Evolutionary conservation across 306 rosid genomes (phyloP).

Genomic region (Sphenostylis stenocarpa): DNA sequence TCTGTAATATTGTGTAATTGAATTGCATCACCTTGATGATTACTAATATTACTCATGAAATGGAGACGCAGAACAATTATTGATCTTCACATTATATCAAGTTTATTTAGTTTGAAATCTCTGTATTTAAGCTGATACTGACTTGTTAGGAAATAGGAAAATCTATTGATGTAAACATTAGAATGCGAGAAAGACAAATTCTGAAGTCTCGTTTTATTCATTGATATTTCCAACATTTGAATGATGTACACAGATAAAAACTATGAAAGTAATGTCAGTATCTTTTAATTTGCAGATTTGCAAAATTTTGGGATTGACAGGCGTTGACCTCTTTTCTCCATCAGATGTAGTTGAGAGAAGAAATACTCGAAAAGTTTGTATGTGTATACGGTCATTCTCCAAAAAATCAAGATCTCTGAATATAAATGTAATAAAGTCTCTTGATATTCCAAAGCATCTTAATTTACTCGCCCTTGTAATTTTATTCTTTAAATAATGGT

Average conservation of each 20-base stretch:
- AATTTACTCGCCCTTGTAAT: neutral
- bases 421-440: conserved; percentile 41
- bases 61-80: neutral
- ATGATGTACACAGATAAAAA: neutral
- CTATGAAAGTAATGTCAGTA: neutral
- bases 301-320: conserved; percentile 55
- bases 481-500: neutral
- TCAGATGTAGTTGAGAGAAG: conserved; percentile 64
- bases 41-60: neutral
- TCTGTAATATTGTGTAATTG: neutral
- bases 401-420: conserved; percentile 43
- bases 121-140: neutral
- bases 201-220: conserved; percentile 11
- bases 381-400: conserved; percentile 60
- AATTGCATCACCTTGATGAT: neutral
- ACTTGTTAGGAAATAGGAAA: conserved; percentile 8
- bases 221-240: conserved; percentile 9
- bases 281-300: conserved; percentile 44
- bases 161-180: neutral
- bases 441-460: neutral
- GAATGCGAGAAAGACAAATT: conserved; percentile 11
- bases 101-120: neutral
- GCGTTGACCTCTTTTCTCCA: conserved; percentile 59
- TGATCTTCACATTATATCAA: neutral
- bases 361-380: conserved; percentile 54